A percentile compares a stretch with the other conserved stretches of the same genome.
Conservation (phyloP, 768 basidiomycete species). For the Pisolithus sp. region DNA sequence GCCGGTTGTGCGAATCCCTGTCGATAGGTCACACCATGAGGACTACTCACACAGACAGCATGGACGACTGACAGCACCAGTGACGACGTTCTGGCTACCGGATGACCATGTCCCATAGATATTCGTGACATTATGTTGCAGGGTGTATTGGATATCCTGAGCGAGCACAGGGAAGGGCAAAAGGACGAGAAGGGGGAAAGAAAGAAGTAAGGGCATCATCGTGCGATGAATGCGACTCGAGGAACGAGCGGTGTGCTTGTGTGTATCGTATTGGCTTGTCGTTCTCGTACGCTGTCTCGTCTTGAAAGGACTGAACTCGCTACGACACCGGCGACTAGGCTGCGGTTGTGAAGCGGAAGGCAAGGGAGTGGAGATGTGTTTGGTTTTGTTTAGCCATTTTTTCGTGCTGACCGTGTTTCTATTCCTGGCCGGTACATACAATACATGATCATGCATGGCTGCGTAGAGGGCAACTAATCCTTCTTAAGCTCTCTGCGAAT, state of each 20-base stretch:
- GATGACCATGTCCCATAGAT: constrained; percentile 84
- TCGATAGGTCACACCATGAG: neutral
- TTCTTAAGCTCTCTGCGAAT: constrained; percentile 77
- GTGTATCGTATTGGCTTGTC: too few species aligned
- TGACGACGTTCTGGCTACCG: constrained; percentile 66
- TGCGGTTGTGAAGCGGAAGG: too few species aligned
- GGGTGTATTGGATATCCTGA: constrained; percentile 37
- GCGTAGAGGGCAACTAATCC: constrained; percentile 52
- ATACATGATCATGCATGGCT: too few species aligned
- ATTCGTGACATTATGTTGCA: constrained; percentile 57
- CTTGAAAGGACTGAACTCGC: too few species aligned
- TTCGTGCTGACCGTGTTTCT: neutral
- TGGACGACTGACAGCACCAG: constrained; percentile 66
- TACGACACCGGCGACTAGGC: too few species aligned
- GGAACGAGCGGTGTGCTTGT: neutral
- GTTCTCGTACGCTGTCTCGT: too few species aligned
- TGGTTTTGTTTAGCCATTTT: constrained; percentile 19
- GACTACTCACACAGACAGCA: neutral
- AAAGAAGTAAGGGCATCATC: constrained; percentile 24
- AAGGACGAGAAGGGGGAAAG: constrained; percentile 6
- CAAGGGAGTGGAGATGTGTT: constrained; percentile 12
- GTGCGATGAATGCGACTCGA: constrained; percentile 2
- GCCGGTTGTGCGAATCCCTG: constrained; percentile 84
- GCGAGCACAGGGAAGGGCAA: constrained; percentile 26
- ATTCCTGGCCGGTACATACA: neutral